These are phyloP conservation scores for Pseudozyma tsukubaensis DNA, from an alignment of 1,284 basidiomycete species.

Conservation along the genomic window DNA sequence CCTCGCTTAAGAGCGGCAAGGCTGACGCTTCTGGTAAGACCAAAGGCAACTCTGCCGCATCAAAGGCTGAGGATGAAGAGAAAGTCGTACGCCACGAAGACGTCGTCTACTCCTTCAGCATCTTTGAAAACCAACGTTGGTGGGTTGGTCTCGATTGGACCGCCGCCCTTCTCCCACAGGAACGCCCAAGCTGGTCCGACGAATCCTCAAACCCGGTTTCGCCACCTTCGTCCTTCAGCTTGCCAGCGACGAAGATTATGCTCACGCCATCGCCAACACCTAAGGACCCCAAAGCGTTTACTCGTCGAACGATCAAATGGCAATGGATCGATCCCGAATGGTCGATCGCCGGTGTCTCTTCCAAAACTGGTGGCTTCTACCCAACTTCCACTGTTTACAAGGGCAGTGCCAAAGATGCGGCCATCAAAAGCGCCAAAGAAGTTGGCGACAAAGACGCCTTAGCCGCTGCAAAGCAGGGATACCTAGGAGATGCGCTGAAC, in stretches of 20 bases:
- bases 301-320: conserved; percentile 68
- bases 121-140: conserved; percentile 96
- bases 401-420: conserved; percentile 41
- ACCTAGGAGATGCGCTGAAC: conserved; percentile 45
- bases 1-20: conserved; percentile 1
- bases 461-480: conserved; percentile 39
- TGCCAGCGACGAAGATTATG: conserved; percentile 69
- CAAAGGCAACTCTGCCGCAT: background rate
- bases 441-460: conserved; percentile 38
- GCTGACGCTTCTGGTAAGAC: background rate
- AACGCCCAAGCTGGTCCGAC: conserved; percentile 84
- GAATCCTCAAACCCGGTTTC: conserved; percentile 67
- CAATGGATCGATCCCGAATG: conserved; percentile 71
- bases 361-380: conserved; percentile 15
- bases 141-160: conserved; percentile 82
- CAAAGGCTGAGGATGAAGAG: conserved; percentile 1
- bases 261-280: conserved; percentile 60
- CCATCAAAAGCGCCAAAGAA: conserved; percentile 26
- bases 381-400: conserved; percentile 29
- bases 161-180: conserved; percentile 86
- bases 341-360: conserved; percentile 66
- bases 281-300: conserved; percentile 55
- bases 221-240: conserved; percentile 74
- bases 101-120: conserved; percentile 65
- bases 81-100: conserved; percentile 57